These are phyloP conservation scores for Saraca asoca DNA, from an alignment of 331 rosid genomes.

Conservation along the genomic window DNA sequence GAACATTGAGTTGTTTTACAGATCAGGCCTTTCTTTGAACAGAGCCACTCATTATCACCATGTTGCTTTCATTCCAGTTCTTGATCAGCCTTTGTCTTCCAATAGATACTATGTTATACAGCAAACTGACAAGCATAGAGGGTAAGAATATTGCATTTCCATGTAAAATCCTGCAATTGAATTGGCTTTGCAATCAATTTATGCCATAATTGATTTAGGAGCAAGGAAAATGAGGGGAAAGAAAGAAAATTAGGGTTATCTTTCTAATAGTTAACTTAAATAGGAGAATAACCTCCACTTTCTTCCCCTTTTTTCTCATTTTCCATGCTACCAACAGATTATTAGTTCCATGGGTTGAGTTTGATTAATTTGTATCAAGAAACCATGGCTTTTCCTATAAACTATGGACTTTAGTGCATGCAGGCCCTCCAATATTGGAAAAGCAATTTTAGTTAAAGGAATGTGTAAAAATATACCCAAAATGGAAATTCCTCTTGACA, in stretches of 20 bases:
- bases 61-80: constrained; percentile 53
- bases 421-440: neutral
- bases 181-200: neutral
- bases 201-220: neutral
- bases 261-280: too few relatives aligned
- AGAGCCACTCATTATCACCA: constrained; percentile 47
- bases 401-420: neutral
- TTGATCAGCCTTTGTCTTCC: constrained; percentile 51
- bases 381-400: too few relatives aligned
- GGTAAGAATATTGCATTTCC: constrained; percentile 42
- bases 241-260: too few relatives aligned
- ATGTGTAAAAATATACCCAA: neutral
- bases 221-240: too few relatives aligned
- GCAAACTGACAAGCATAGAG: constrained; percentile 46
- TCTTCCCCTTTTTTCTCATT: too few relatives aligned
- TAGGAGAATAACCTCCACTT: too few relatives aligned
- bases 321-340: too few relatives aligned
- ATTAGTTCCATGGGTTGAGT: too few relatives aligned
- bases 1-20: constrained; percentile 44
- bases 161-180: neutral
- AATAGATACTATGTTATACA: constrained; percentile 47
- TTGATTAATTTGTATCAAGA: too few relatives aligned
- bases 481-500: neutral
- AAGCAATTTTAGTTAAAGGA: neutral
- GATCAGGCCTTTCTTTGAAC: constrained; percentile 46